Base-by-base conservation (phyloP, 2,329 filamentous ascomycete genomes). In the Clarireedia sp. region DNA sequence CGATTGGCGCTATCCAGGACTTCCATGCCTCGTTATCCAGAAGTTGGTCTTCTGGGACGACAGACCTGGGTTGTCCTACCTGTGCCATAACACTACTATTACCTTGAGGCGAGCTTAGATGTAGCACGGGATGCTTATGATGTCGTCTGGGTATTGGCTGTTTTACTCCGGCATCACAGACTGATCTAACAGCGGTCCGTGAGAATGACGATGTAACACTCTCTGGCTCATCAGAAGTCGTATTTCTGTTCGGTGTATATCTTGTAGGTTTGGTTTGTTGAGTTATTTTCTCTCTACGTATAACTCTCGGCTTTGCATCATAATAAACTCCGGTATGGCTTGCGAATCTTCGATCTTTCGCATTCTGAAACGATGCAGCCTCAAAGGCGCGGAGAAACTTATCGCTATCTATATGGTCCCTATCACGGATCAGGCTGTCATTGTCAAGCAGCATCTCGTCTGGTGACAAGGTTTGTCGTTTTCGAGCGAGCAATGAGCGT, bases 391-490 rank as follows among this genome's bases (percentile, higher is more conserved):
- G 23, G 8, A 46, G 29, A 29, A 38, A 24, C 3, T 14, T 54
- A 24, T 45, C 52, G 36, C 48, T 41, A 29, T 17, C 12, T 14
- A 44, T 48, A 26, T 26, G 17, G 2, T 23, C 36, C 8, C 12
- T 9, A n/a, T 21, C 40, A 4, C 21, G 21, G 9, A 46, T 14
- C 10, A 36, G 14, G 21, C 54, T 55, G 37, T 63, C 57, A 40
- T 61, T 55, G 23, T 66, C 66, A 9, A 69, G 55, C 14, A 68
- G 56, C 66, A 68, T 66, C 5, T 66, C 48, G 53, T 68, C 66
- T 12, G 65, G 66, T n/a, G 62, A 62, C 21, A 48, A 21, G 2
- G 50, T 54, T 19, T 46, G 58, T 29, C 45, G 49, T 38, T 44
- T 41, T 19, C 45, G 17, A 19, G 38, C 48, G 14, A 48, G 3